Conservation (phyloP, 805 yeast species). For the Pichia occidentalis region DNA sequence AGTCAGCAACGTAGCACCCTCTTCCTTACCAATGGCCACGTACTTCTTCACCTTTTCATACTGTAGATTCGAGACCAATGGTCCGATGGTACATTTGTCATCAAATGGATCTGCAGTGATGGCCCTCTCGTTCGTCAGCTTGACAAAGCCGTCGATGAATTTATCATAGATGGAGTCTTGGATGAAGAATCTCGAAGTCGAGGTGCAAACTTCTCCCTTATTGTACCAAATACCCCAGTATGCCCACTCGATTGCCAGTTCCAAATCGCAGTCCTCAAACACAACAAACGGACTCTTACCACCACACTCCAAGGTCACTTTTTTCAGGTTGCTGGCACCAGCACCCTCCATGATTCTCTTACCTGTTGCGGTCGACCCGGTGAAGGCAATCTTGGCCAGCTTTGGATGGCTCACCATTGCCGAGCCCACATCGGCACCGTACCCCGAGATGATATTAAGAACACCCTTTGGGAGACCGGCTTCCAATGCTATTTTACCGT, state of each 20-base stretch:
- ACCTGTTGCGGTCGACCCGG: constrained; percentile 77
- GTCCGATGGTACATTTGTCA: constrained; percentile 61
- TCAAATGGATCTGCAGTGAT: constrained; percentile 67
- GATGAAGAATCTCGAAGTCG: constrained; percentile 40
- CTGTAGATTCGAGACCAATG: constrained; percentile 63
- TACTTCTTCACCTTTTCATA: constrained; percentile 60
- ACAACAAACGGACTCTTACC: constrained; percentile 52
- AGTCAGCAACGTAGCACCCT: constrained; percentile 66
- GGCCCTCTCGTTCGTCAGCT: constrained; percentile 34
- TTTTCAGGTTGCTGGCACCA: constrained; percentile 48
- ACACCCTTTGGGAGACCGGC: constrained; percentile 77
- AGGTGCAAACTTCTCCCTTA: constrained; percentile 43
- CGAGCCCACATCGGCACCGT: constrained; percentile 64
- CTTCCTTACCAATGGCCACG: constrained; percentile 57
- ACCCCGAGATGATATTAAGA: constrained; percentile 64
- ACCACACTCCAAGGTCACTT: constrained; percentile 56
- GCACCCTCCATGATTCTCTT: constrained; percentile 62
- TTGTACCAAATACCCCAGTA: constrained; percentile 40
- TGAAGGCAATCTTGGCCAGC: constrained; percentile 68
- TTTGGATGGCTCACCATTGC: constrained; percentile 59
- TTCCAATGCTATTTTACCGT: constrained; percentile 54
- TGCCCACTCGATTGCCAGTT: constrained; percentile 47
- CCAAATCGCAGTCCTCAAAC: constrained; percentile 47
- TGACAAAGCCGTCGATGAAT: constrained; percentile 34
- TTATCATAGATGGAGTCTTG: constrained; percentile 39